Base-by-base conservation (phyloP, 768 basidiomycete genomes). In the Termitomyces sp. region DNA sequence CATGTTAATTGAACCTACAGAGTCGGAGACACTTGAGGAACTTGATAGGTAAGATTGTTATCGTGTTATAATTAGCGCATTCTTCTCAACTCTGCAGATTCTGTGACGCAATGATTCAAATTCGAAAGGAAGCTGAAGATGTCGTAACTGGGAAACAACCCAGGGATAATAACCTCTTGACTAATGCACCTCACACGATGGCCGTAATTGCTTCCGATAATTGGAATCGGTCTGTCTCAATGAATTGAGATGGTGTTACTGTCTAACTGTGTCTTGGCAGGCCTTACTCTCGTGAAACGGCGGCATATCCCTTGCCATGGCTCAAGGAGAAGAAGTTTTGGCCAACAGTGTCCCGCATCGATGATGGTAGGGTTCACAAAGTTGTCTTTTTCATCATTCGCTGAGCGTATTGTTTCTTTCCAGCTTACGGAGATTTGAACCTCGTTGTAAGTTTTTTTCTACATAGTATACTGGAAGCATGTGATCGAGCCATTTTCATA, bases 41-140 rank as follows among this genome's bases (percentile, higher is more conserved):
- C 84, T 98, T 56, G 94, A 98, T 69, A 84, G 89, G 87, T 91
- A 39, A 28, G 55, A 36, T 42, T n/a, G 7, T 39, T 3, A 51
- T 76, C 66, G 7, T 55, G 32, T n/a, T 13, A 32, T 24, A 24
- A n/a, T 9, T 50, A 18, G 8, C 32, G 20, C 57, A 61, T 32
- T 39, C 55, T 46, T 54, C 28, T 36, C 63, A 92, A n/a, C 13
- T 6, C n/a, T 33, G 55, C 15, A 55, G 92, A 69, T 98, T 99
- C 80, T 97, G 96, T 75, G 94, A 98, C 66, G 96, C 97, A 22
- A 97, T 98, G 94, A 96, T 99, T 65, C 85, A 90, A 65, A 99
- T 99, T 66, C 91, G 96, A 54, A 79, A 86, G 67, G 97, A 99
- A 74, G 95, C 87, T 0, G 88, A 96, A 58, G 92, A 96, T 52